Conservation (phyloP, 768 basidiomycete genomes). For the Amyloporia xantha region DNA sequence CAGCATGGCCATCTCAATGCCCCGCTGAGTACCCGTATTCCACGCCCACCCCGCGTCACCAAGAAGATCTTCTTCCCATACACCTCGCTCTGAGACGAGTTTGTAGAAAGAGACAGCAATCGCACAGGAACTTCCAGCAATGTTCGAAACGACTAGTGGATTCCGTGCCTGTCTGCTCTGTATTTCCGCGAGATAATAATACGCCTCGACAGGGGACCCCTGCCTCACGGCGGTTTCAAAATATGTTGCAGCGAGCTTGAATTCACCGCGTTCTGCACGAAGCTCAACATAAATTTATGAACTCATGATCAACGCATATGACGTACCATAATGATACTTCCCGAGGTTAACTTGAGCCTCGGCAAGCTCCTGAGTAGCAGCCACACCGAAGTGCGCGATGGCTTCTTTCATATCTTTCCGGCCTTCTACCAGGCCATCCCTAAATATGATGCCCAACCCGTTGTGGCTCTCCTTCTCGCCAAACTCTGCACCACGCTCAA, state of each 20-base stretch:
- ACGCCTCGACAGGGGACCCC: constrained; percentile 92
- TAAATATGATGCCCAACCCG: constrained; percentile 84
- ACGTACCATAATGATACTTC: constrained; percentile 64
- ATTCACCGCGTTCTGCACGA: constrained; percentile 60
- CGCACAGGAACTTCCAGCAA: constrained; percentile 72
- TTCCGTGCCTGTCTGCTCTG: constrained; percentile 53
- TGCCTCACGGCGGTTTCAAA: constrained; percentile 81
- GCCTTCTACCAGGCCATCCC: constrained; percentile 76
- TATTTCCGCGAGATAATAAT: constrained; percentile 86
- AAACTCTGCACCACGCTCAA: constrained; percentile 74
- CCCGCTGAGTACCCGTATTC: constrained; percentile 61
- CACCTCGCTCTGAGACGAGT: constrained; percentile 83
- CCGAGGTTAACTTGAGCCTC: constrained; percentile 91
- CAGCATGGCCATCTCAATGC: constrained; percentile 78
- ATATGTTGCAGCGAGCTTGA: constrained; percentile 56
- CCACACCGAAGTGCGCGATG: constrained; percentile 59
- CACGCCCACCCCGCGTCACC: constrained; percentile 75
- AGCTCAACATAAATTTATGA: constrained; percentile 3
- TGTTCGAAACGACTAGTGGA: constrained; percentile 35
- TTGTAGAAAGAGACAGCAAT: constrained; percentile 93
- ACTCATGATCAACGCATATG: background rate
- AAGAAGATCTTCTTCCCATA: constrained; percentile 78
- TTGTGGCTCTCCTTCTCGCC: constrained; percentile 88
- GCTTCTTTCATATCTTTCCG: constrained; percentile 62
- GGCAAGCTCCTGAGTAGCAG: constrained; percentile 82